Conservation (phyloP, 2,329 filamentous ascomycete genomes). For the Pseudomassariella vexata region DNA sequence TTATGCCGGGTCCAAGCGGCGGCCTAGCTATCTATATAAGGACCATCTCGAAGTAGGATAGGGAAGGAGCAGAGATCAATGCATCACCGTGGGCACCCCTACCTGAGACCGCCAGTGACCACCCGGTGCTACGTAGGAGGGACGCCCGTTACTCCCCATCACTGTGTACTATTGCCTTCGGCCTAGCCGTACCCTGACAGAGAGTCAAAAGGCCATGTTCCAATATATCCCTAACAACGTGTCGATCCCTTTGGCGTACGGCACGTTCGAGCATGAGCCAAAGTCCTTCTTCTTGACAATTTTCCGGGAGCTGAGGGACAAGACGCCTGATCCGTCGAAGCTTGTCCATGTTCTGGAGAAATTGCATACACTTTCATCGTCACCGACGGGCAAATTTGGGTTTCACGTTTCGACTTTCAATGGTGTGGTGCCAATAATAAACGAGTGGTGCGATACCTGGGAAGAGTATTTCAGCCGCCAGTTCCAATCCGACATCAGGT, state of each 20-base stretch:
- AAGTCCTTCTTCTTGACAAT: background rate
- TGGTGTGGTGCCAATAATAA: background rate
- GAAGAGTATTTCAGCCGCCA: conserved; percentile 3
- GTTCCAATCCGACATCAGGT: background rate
- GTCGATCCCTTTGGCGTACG: background rate
- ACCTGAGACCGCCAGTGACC: no score
- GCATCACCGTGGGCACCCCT: no score
- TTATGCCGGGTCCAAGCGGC: no score
- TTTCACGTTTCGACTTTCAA: conserved; percentile 4
- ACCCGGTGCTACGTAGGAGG: no score
- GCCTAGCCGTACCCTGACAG: no score
- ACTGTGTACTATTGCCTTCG: no score
- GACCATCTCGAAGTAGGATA: no score
- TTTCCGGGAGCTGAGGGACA: conserved; percentile 1
- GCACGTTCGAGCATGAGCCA: background rate
- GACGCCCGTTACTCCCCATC: no score
- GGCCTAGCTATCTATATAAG: no score
- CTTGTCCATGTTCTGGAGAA: background rate
- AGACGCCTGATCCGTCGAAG: background rate
- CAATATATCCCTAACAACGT: background rate
- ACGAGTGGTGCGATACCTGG: conserved; percentile 4
- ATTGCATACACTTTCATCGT: conserved; percentile 16
- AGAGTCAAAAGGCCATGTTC: no score
- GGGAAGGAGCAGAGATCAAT: no score
- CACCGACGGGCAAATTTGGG: conserved; percentile 4